Percentiles rank a stretch among this genome's conserved stretches.
phyloP scores from a whole-genome alignment of 805 yeast species.

The Zygosaccharomyces bisporus region DNA sequence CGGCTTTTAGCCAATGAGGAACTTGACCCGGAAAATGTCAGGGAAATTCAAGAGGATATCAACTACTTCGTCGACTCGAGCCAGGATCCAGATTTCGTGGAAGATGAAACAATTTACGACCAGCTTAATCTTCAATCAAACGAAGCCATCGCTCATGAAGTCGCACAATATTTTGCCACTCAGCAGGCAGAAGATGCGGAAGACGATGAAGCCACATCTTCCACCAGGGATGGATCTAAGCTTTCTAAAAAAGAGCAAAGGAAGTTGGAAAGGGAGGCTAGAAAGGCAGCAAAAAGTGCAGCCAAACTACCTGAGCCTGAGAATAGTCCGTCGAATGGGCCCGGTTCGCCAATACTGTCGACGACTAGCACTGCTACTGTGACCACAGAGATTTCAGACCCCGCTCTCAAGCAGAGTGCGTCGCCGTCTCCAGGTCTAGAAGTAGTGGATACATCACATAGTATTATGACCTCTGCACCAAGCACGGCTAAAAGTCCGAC shows the following conservation, averaged over 20 bases:
- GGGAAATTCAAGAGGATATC: conserved; percentile 78
- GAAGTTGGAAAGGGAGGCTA: conserved; percentile 36
- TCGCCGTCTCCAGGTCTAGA: conserved; percentile 23
- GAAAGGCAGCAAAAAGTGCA: conserved; percentile 35
- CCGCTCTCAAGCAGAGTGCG: conserved; percentile 12
- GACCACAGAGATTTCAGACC: conserved; percentile 10
- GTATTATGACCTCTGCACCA: conserved; percentile 16
- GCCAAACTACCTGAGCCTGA: conserved; percentile 22
- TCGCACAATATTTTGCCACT: conserved; percentile 39
- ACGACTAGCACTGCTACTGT: conserved; percentile 10
- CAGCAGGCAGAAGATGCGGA: conserved; percentile 30
- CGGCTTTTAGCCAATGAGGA: conserved; percentile 78
- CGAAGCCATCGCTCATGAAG: conserved; percentile 50
- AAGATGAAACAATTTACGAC: conserved; percentile 92
- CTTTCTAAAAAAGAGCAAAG: conserved; percentile 36
- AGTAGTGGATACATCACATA: conserved; percentile 9
- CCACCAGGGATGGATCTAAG: conserved; percentile 22
- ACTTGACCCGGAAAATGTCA: conserved; percentile 71
- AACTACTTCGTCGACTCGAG: conserved; percentile 88
- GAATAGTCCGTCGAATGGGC: conserved; percentile 4
- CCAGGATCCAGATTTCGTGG: conserved; percentile 86
- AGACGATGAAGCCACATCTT: conserved; percentile 17
- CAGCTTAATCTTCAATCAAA: conserved; percentile 63
- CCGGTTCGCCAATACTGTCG: conserved; percentile 6
- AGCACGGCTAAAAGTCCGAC: conserved; percentile 20